Percentiles rank a stretch among this genome's conserved stretches.
These are phyloP conservation scores for Garcia nutans DNA, from an alignment of 345 rosid genomes.

Conservation along the genomic window DNA sequence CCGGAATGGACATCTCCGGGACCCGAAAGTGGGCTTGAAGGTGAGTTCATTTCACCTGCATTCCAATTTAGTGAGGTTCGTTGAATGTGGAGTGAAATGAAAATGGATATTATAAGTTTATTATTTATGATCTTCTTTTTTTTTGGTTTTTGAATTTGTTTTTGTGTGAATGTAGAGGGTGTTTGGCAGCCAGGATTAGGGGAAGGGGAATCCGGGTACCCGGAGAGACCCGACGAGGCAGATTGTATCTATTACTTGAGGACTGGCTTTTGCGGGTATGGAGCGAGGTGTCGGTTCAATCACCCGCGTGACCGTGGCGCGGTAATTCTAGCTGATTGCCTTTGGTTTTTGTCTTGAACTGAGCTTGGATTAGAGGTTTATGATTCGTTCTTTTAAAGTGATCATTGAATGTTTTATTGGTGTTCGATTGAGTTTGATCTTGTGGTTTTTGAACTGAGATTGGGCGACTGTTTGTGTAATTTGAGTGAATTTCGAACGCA, in stretches of 20 bases:
- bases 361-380: neutral
- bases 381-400: neutral
- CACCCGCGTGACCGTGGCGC: conserved; percentile 77
- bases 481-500: neutral
- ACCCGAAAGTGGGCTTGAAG: conserved; percentile 65
- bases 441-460: conserved; percentile 5
- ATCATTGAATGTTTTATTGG: neutral
- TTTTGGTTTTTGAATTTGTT: conserved; percentile 21
- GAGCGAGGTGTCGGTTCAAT: conserved; percentile 88
- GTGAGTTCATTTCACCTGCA: conserved; percentile 39
- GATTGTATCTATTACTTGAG: conserved; percentile 78
- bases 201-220: conserved; percentile 55
- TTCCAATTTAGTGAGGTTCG: neutral
- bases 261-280: conserved; percentile 83
- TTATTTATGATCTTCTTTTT: neutral
- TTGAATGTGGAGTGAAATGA: conserved; percentile 7
- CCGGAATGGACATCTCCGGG: conserved; percentile 69
- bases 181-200: conserved; percentile 69
- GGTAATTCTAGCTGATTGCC: conserved; percentile 41
- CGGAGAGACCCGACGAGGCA: conserved; percentile 70
- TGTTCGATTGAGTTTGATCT: conserved; percentile 7
- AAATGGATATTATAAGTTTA: neutral
- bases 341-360: neutral
- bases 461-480: neutral
- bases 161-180: conserved; percentile 52